Conservation (phyloP, 345 rosid species). For the Bruguiera parviflora region DNA sequence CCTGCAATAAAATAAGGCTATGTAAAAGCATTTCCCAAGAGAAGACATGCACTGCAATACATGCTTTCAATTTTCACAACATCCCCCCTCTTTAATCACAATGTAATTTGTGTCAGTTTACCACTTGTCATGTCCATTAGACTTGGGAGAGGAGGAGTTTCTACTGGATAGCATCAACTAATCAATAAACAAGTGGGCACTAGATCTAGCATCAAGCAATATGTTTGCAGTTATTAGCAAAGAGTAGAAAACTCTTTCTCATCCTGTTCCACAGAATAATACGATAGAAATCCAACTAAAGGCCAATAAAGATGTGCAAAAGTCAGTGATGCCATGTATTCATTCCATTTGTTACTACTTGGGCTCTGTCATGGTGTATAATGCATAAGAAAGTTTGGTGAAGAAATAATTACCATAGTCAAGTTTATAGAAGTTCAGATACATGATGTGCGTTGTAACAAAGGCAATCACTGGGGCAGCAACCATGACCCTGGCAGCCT, state of each 20-base stretch:
- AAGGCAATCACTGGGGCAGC: conserved; percentile 78
- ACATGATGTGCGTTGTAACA: conserved; percentile 76
- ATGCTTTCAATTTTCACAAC: too few relatives aligned
- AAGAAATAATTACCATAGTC: conserved; percentile 57
- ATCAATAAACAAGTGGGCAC: too few relatives aligned
- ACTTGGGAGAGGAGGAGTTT: too few relatives aligned
- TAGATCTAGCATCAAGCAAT: too few relatives aligned
- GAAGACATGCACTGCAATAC: not conserved
- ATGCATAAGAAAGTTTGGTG: not conserved
- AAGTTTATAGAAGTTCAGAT: conserved; percentile 68
- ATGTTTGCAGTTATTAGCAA: too few relatives aligned
- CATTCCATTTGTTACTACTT: not conserved
- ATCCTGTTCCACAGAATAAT: too few relatives aligned
- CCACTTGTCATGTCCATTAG: too few relatives aligned
- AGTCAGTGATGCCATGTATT: not conserved
- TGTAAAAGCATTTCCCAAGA: conserved; percentile 4
- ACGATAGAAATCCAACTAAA: too few relatives aligned
- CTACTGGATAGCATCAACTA: too few relatives aligned
- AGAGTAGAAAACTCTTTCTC: too few relatives aligned
- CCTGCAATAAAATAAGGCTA: conserved; percentile 38
- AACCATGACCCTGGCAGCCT: conserved; percentile 82
- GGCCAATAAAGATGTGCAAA: not conserved
- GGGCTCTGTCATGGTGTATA: not conserved
- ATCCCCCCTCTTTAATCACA: too few relatives aligned
- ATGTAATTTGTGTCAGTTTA: too few relatives aligned